Percentiles rank a stretch among this genome's conserved stretches.
phyloP scores from a whole-genome alignment of 257 asterid genomes.

The Haberlea rhodopensis region DNA sequence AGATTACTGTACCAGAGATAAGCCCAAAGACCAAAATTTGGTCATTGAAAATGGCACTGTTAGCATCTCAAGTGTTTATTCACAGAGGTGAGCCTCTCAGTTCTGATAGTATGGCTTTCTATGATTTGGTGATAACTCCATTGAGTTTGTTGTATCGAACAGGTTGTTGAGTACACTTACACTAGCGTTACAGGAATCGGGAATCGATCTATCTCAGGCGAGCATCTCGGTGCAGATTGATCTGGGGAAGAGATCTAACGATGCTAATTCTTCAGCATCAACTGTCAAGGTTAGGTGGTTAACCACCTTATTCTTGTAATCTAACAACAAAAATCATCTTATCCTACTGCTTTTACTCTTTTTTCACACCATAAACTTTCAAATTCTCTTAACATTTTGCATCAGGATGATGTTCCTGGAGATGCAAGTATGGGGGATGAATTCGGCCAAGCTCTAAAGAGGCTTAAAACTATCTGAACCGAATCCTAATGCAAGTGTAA shows the following conservation, averaged over 20 bases:
- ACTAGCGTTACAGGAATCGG: slow-evolving; percentile 77
- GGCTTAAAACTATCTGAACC: slow-evolving; percentile 65
- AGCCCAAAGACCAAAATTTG: slow-evolving; percentile 50
- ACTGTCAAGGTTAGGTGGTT: slow-evolving; percentile 49
- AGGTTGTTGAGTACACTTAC: slow-evolving; percentile 81
- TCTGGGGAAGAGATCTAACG: slow-evolving; percentile 62
- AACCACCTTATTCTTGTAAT: not conserved
- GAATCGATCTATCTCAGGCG: slow-evolving; percentile 82
- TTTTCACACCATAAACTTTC: not conserved
- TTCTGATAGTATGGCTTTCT: not conserved
- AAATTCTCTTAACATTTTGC: slow-evolving; percentile 11
- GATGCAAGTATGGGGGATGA: slow-evolving; percentile 49
- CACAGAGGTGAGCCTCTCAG: slow-evolving; percentile 62
- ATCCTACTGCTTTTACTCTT: not conserved
- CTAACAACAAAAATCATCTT: not conserved
- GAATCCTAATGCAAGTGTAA: slow-evolving; percentile 30
- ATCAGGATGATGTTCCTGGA: slow-evolving; percentile 42
- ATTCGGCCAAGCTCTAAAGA: slow-evolving; percentile 54
- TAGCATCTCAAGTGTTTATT: slow-evolving; percentile 72
- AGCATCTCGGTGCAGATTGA: slow-evolving; percentile 85
- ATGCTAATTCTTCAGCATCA: slow-evolving; percentile 46
- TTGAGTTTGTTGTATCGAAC: slow-evolving; percentile 20
- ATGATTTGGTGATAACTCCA: not conserved
- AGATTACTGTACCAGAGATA: slow-evolving; percentile 34
- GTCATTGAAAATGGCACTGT: slow-evolving; percentile 69